These are phyloP conservation scores for Cyberlindnera subsufficiens DNA, from an alignment of 805 yeast genomes.

Conservation along the genomic window DNA sequence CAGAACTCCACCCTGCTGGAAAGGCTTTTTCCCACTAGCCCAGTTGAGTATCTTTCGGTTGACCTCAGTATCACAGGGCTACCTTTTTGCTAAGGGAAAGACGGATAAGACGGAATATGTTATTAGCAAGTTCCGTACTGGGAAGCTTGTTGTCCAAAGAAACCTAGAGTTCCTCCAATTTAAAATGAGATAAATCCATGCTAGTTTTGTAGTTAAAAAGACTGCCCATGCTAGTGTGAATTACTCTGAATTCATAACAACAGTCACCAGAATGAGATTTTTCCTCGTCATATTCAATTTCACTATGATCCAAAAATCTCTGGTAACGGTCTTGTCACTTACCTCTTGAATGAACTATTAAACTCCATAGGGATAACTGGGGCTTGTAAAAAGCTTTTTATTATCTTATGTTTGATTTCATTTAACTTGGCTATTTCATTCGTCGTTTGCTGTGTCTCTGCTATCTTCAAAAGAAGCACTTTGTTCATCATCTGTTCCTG, in stretches of 20 bases:
- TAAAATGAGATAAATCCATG: conserved; percentile 34
- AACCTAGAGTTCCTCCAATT: conserved; percentile 27
- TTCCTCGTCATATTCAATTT: conserved; percentile 28
- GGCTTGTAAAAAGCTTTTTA: conserved; percentile 34
- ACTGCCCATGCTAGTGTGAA: conserved; percentile 23
- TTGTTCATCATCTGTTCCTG: conserved; percentile 29
- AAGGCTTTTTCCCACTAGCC: conserved; percentile 39
- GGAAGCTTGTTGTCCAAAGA: conserved; percentile 22
- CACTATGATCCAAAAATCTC: conserved; percentile 37
- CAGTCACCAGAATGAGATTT: conserved; percentile 36
- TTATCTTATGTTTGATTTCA: conserved; percentile 43
- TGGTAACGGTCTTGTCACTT: conserved; percentile 46
- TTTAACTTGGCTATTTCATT: conserved; percentile 33
- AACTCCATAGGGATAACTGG: conserved; percentile 46
- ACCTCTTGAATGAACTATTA: conserved; percentile 44
- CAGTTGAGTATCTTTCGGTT: conserved; percentile 31
- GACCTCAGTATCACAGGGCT: conserved; percentile 48
- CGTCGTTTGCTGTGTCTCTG: conserved; percentile 20
- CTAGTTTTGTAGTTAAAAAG: conserved; percentile 35
- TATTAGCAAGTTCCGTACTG: conserved; percentile 34
- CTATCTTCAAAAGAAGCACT: conserved; percentile 29
- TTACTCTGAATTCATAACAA: conserved; percentile 30
- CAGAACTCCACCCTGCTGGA: conserved; percentile 50
- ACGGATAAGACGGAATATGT: conserved; percentile 35
- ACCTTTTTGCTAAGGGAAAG: conserved; percentile 33